Percentiles rank a stretch among this genome's conserved stretches.
Evolutionary conservation across 805 yeast species (phyloP).

Genomic region (Spathaspora sp.): DNA sequence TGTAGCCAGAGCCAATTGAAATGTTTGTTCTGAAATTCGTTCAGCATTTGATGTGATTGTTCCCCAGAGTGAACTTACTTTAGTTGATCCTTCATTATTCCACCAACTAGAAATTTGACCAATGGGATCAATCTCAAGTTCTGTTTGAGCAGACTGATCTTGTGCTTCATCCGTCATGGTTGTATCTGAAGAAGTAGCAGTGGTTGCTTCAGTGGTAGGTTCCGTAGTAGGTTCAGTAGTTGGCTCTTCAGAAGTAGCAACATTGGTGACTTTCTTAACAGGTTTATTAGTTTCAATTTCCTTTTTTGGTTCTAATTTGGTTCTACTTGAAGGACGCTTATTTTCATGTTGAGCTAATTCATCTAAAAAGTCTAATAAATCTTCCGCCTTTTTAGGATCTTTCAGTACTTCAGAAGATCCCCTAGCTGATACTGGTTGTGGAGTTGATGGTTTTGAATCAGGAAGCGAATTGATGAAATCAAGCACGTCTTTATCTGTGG

Average conservation of each 20-base stretch:
- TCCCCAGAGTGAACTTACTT: constrained; percentile 67
- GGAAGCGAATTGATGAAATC: constrained; percentile 81
- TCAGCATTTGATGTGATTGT: constrained; percentile 54
- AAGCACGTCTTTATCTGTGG: constrained; percentile 58
- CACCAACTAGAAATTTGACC: constrained; percentile 72
- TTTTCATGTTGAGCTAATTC: constrained; percentile 65
- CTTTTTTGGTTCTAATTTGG: constrained; percentile 32
- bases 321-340: constrained; percentile 18
- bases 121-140: constrained; percentile 48
- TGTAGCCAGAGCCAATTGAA: constrained; percentile 45
- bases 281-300: background rate
- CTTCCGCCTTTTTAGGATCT: constrained; percentile 44
- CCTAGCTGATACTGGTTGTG: constrained; percentile 19
- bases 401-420: constrained; percentile 3
- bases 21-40: constrained; percentile 46
- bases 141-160: background rate
- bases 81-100: constrained; percentile 64
- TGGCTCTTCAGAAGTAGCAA: constrained; percentile 8
- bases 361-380: constrained; percentile 56
- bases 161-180: background rate
- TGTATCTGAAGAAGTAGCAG: constrained; percentile 4
- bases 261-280: constrained; percentile 3
- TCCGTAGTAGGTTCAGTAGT: background rate
- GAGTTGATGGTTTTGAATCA: constrained; percentile 42
- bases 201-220: background rate